Evolutionary conservation across 371 early-diverging fungal genomes (phyloP), one percentile per base, ranked within the genome.

Genomic region (Mucor sp.): DNA sequence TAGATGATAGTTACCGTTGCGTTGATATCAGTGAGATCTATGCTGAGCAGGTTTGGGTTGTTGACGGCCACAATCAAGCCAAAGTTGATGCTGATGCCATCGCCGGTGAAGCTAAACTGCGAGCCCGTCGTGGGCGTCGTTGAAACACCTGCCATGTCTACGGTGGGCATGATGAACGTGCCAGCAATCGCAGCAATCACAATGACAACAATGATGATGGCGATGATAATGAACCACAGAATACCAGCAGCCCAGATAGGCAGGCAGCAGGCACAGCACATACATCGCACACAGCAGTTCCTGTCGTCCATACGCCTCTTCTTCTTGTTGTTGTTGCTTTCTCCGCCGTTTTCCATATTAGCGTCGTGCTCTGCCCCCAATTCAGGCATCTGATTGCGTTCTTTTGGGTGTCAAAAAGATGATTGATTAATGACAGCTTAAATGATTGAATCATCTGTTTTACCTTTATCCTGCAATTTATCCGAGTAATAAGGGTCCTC

Each of bases 181-280:
- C 67, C 77, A 11, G 78, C 71, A 11, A 82, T 67, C 5, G 67
- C 63, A 17, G 63, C 83, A 58, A 82, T 66, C 1, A 79, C 77
- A 55, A 78, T 62, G 8, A 82, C 47, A 12, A 74, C 70, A 44
- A 80, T 80, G 12, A 80, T 72, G 35, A 80, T 78, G 25, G 66
- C 65, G 15, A 80, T 72, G 15, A 82, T 72, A 58, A 82, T 70
- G 41, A 76, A 74, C 80, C 80, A 82, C 3, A 78, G 5, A n/a
- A 80, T 70, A 39, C 69, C 64, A 0, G 77, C 60, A 15, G 77
- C 80, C 83, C 83, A 82, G 0, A 64, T 64, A 2, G 83, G 83
- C 30, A 82, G 65, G 63, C 81, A 77, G 27, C 83, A 82, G 14
- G 78, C 77, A 68, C 83, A 82, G 57, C 82, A 82, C 5, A 74